phyloP scores from a whole-genome alignment of 208 protist species.

The Acanthamoeba triangularis region DNA sequence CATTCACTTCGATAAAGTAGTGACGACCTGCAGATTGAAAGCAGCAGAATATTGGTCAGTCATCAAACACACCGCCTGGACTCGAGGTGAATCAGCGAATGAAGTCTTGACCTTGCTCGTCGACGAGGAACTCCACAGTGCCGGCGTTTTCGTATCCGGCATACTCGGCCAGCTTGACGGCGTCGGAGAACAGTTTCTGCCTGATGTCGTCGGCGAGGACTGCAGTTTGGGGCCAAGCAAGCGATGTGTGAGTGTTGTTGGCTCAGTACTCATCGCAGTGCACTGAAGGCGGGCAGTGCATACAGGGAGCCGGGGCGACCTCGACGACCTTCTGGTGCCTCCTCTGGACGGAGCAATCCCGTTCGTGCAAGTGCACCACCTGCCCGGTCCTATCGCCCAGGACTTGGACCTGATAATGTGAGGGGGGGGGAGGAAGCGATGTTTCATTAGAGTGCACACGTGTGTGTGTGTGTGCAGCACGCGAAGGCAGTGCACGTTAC shows the following conservation, averaged over 20 bases:
- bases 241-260: too few relatives aligned
- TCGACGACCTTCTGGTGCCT: conserved; percentile 97
- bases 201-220: conserved; percentile 81
- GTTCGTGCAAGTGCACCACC: conserved; percentile 96
- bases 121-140: conserved; percentile 99
- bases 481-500: neutral
- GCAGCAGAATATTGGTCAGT: neutral
- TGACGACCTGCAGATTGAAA: conserved; percentile 88
- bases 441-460: neutral
- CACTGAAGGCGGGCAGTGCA: neutral
- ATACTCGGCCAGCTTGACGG: conserved; percentile 92
- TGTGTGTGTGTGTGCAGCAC: neutral
- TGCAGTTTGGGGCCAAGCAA: neutral
- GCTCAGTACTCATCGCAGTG: too few relatives aligned
- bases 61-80: too few relatives aligned
- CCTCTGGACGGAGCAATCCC: conserved; percentile 98
- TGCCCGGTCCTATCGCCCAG: conserved; percentile 96
- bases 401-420: conserved; percentile 87
- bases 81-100: neutral
- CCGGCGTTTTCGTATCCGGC: conserved; percentile 96
- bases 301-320: conserved; percentile 84
- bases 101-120: conserved; percentile 84
- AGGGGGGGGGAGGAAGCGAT: neutral
- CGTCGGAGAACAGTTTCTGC: conserved; percentile 92
- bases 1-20: conserved; percentile 99